These are phyloP conservation scores for Kodamaea fukazawae DNA, from an alignment of 805 yeast genomes.

Conservation along the genomic window DNA sequence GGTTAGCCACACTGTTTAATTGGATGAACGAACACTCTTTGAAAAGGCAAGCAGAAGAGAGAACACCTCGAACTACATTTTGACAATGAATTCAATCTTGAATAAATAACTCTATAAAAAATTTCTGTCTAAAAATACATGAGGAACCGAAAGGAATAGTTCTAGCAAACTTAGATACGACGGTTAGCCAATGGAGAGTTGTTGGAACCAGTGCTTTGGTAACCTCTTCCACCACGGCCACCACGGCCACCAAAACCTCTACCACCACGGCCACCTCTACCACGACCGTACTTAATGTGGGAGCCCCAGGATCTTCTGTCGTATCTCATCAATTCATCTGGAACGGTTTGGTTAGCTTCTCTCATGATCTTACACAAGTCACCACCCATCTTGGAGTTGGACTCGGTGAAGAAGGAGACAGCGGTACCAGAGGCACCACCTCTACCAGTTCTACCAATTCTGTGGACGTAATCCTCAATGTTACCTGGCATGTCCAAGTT, in stretches of 20 bases:
- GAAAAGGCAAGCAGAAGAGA: too few relatives aligned
- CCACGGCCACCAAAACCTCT: constrained; percentile 50
- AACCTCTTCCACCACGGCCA: constrained; percentile 47
- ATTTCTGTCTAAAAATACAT: constrained; percentile 2
- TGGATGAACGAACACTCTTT: too few relatives aligned
- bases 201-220: constrained; percentile 43
- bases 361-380: constrained; percentile 84
- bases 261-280: constrained; percentile 58
- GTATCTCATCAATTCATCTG: constrained; percentile 73
- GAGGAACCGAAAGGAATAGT: background rate
- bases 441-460: constrained; percentile 99
- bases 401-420: constrained; percentile 87
- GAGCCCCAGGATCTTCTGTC: constrained; percentile 65
- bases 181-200: constrained; percentile 46
- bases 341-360: constrained; percentile 92
- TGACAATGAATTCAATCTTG: too few relatives aligned
- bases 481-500: constrained; percentile 98
- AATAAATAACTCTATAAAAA: constrained; percentile 4
- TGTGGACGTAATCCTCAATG: constrained; percentile 96
- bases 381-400: constrained; percentile 83
- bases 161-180: constrained; percentile 31
- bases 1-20: too few relatives aligned
- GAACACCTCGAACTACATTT: too few relatives aligned
- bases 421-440: constrained; percentile 98
- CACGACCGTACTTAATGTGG: constrained; percentile 48